Base-by-base conservation (phyloP, 257 asterid genomes). In the Nicotiana undulata region DNA sequence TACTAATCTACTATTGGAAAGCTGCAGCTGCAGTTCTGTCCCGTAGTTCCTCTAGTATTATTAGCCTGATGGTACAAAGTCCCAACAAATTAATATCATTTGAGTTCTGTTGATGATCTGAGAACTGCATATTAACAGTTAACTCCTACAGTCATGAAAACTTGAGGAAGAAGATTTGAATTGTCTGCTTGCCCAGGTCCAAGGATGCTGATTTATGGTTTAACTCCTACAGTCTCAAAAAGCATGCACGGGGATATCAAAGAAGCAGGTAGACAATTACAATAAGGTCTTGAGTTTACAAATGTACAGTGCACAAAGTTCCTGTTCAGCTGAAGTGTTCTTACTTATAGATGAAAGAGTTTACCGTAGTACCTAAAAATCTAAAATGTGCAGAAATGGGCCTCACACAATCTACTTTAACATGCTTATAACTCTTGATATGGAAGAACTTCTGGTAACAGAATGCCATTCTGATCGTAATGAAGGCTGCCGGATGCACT, bases 401-500 rank as follows among this genome's bases (percentile, higher is more conserved):
- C 60, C 49, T 24, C 1, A 24, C 37, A 9, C 24, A 3, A 10
- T 24, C 78, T 46, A 72, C 16, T 46, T 16, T 6, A 12, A 6
- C 13, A 72, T 24, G 37, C 22, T 72, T 46, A 24, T 10, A 22
- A 6, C 32, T 72, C 60, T 63, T 49, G 83, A 75, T 68, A 72
- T 76, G 79, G 70, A 58, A 53, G 53, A 40, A 84, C 88, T 82
- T 91, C 94, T 18, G 94, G 89, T 75, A 87, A 60, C 28, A 91
- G 82, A 75, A 90, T 67, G 16, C 93, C 98, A 63, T 84, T 67
- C 31, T 86, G 80, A 79, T 90, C 92, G 59, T 93, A 93, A 28
- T 89, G 89, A 77, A 90, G 94, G 17, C 44, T 85, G 56, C 94
- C 94, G 16, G 95, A 90, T 32, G 53, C 58, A 70, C 87, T 87